Evolutionary conservation across 768 basidiomycete genomes (phyloP).

Genomic region (Pholiota molesta): DNA sequence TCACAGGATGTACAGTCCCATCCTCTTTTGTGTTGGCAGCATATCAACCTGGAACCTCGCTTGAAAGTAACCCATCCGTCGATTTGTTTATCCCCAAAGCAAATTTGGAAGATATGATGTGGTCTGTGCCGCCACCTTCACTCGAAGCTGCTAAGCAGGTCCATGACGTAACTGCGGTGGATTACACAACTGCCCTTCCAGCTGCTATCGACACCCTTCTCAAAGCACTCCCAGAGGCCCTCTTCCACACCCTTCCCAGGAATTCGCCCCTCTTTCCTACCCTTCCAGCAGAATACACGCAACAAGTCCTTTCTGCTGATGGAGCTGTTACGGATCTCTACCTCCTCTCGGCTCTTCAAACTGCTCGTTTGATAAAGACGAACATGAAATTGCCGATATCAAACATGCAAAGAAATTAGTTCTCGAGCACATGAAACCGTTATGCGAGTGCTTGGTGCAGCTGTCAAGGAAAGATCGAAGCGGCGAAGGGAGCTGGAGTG

Average conservation of each 20-base stretch:
- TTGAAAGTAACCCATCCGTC: conserved; percentile 43
- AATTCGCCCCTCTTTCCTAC: conserved; percentile 54
- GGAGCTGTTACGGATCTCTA: conserved; percentile 56
- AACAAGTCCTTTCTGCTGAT: conserved; percentile 36
- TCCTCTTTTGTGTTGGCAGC: conserved; percentile 66
- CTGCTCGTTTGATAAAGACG: conserved; percentile 80
- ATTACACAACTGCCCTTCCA: conserved; percentile 50
- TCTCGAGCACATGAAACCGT: conserved; percentile 89
- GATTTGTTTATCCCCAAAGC: conserved; percentile 82
- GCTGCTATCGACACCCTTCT: conserved; percentile 48
- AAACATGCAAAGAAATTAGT: conserved; percentile 83
- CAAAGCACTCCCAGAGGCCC: conserved; percentile 52
- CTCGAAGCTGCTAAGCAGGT: conserved; percentile 51
- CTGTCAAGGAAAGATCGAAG: conserved; percentile 58
- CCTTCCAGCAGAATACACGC: conserved; percentile 45
- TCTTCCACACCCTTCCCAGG: conserved; percentile 68
- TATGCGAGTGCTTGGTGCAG: conserved; percentile 86
- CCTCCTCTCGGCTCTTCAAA: conserved; percentile 80
- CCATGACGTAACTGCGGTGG: conserved; percentile 63
- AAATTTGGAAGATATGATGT: conserved; percentile 77
- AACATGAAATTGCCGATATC: conserved; percentile 74
- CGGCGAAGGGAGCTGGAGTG: conserved; percentile 45
- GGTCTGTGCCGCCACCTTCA: conserved; percentile 83
- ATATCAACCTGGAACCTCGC: conserved; percentile 52
- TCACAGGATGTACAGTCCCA: conserved; percentile 80